Percentiles rank a stretch among this genome's conserved stretches.
phyloP scores from a whole-genome alignment of 2,329 filamentous ascomycete genomes.

The Aspergillus pseudoglaucus region DNA sequence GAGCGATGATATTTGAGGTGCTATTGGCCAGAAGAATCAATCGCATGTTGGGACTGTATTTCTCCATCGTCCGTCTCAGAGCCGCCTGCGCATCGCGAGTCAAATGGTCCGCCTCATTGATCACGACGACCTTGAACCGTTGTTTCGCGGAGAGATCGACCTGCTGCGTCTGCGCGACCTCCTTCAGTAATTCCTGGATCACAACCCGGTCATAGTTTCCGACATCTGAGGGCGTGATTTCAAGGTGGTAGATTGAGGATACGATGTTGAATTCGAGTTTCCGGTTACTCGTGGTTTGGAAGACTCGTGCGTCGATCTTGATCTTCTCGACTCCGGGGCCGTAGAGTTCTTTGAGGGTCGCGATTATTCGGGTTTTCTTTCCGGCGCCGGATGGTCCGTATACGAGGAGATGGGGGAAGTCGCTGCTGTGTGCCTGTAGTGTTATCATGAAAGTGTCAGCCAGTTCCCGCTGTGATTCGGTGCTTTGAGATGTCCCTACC shows the following conservation, averaged over 20 bases:
- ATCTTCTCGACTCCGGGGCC: constrained; percentile 98
- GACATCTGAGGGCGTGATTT: constrained; percentile 96
- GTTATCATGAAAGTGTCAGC: constrained; percentile 5
- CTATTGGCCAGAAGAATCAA: constrained; percentile 91
- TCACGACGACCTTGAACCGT: constrained; percentile 96
- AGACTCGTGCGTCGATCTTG: constrained; percentile 95
- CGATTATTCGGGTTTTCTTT: constrained; percentile 95
- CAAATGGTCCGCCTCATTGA: constrained; percentile 96
- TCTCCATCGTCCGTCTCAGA: constrained; percentile 93
- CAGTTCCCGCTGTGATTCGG: not conserved
- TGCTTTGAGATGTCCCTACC: constrained; percentile 43
- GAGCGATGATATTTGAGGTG: constrained; percentile 98
- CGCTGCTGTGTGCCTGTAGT: constrained; percentile 79
- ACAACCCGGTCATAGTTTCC: constrained; percentile 95
- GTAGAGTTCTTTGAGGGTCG: constrained; percentile 90
- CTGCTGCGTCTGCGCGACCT: constrained; percentile 97
- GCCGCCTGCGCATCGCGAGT: constrained; percentile 93
- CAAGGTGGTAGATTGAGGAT: constrained; percentile 91
- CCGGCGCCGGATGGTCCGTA: constrained; percentile 95
- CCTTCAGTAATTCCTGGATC: constrained; percentile 89
- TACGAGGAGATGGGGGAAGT: constrained; percentile 95
- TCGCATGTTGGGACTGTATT: constrained; percentile 91
- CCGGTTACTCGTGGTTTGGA: constrained; percentile 90
- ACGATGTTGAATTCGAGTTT: constrained; percentile 99
- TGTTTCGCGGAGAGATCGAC: constrained; percentile 90